Base-by-base conservation (phyloP, 805 yeast species). In the Diddensiella santjacobensis region DNA sequence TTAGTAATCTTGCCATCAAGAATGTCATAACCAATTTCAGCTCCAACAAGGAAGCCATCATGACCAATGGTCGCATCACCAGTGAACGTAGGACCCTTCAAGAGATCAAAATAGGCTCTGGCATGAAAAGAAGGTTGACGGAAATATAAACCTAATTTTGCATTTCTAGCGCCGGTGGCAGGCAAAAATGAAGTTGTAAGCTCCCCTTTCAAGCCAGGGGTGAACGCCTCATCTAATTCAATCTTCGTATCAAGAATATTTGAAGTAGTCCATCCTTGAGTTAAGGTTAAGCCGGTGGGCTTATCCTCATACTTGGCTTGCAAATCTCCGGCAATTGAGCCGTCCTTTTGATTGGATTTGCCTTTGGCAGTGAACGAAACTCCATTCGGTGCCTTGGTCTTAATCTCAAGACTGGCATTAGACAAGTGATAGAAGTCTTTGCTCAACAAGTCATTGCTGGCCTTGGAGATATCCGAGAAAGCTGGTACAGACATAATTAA, bases 181-280 rank as follows among this genome's bases (percentile, higher is more conserved):
- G 99, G 99, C 57, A 87, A 79, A 67, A 86, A 84, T 44, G 87
- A 76, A 57, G 97, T 87, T 68, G 84, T 82, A 65, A 93, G 75
- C 73, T 90, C 96, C 61, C 93, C 84, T 77, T 89, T 91, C 64
- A 93, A 80, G 62, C 98, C 97, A 62, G 95, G 96, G 53, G 96
- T 84, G 72, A 91, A 79, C 62, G 88, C 85, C 71, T 90, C 95
- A 51, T 83, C 78, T 64, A 93, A 79, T 77, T 91, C 97, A 61
- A 93, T 78, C 79, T 88, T 91, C 75, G 98, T 87, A 77, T 81
- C 84, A 67, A 93, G 76, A 57, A 84, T 79, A 72, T 91, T 91
- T 71, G 95, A 84, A 62, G 95, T 87, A 75, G 90, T 84, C 96
- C 98, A 90, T 67, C 96, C 96, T 78, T 93, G 98, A 60, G 96